Conservation (phyloP, 2,329 filamentous ascomycete genomes). For the Ceratocystiopsis sp. region DNA sequence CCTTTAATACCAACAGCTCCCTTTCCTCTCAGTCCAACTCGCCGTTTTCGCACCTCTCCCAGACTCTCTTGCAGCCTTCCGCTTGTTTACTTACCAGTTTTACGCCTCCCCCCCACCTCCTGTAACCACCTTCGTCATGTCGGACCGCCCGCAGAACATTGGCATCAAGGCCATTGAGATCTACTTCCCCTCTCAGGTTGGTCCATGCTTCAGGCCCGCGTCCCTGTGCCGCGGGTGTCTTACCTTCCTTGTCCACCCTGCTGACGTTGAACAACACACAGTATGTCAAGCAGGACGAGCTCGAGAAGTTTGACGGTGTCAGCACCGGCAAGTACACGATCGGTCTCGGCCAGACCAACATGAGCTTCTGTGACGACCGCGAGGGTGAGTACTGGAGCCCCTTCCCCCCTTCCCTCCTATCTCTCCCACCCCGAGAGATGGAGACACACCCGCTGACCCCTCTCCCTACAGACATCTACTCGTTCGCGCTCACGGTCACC, state of each 20-base stretch:
- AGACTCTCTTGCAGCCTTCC: neutral
- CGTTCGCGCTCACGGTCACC: conserved; percentile 60
- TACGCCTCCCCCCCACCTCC: neutral
- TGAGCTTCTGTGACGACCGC: conserved; percentile 82
- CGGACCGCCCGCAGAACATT: conserved; percentile 66
- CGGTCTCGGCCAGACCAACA: conserved; percentile 78
- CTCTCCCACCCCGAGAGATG: neutral
- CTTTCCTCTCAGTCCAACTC: neutral
- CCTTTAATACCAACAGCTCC: neutral
- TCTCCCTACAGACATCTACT: conserved; percentile 57
- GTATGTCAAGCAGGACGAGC: conserved; percentile 71
- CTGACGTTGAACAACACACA: conserved; percentile 16
- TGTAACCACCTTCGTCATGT: conserved; percentile 32
- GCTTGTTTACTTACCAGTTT: neutral
- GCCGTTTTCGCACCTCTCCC: neutral
- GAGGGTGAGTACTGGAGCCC: conserved; percentile 41
- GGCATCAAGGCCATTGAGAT: conserved; percentile 89
- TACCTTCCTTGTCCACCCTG: too few species aligned
- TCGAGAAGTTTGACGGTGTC: conserved; percentile 78
- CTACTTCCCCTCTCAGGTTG: conserved; percentile 73
- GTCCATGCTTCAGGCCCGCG: conserved; percentile 14
- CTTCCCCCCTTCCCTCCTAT: neutral
- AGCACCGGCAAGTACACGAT: conserved; percentile 76
- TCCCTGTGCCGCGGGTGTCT: neutral
- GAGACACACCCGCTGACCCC: neutral